Evolutionary conservation across 495 filamentous ascomycete genomes (phyloP), one percentile per base, ranked within the genome.

Genomic region (Xylaria venustula): DNA sequence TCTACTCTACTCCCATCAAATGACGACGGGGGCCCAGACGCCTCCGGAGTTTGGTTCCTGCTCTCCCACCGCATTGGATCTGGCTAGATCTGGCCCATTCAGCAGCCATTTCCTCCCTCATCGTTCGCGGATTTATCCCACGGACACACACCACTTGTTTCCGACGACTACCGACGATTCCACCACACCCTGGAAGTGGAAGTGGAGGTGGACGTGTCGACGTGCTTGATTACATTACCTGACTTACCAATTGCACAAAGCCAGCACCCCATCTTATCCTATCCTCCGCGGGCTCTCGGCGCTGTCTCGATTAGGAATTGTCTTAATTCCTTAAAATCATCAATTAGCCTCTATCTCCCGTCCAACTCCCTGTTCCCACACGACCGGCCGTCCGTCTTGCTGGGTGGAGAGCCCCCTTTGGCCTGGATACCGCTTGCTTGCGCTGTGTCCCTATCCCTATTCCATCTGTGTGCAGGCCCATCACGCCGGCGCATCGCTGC

Each of bases 61-160:
- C 17, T n/a, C 32, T 51, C 17, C 48, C 48, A 32, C 28, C 19
- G 32, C 19, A 28, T 51, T 45, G 42, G 28, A 51, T 51, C 48
- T 36, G 37, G 14, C 37, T 40, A 15, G 46, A 48, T 48, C 46
- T 25, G 22, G 23, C 22, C 48, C 28, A 36, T 49, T 28, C 47
- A 20, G 22, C 11, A 28, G 5, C 30, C 30, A 40, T 40, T 37
- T 25, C 12, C 47, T 50, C 48, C 36, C 48, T 59, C 60, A 53
- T 54, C 47, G 56, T 44, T 62, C 54, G 49, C 67, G 67, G 67
- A 69, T 64, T 60, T 60, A 52, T 52, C 48, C 51, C 41, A 60
- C 49, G 58, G 58, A 64, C 59, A 63, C 68, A 64, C 63, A 63
- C 65, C 53, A 47, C 64, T 54, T 67, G 68, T 68, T 67, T 69